A percentile compares a stretch with the other conserved stretches of the same genome.
These are phyloP conservation scores for Pisolithus microcarpus DNA, from an alignment of 768 basidiomycete genomes.

Conservation along the genomic window DNA sequence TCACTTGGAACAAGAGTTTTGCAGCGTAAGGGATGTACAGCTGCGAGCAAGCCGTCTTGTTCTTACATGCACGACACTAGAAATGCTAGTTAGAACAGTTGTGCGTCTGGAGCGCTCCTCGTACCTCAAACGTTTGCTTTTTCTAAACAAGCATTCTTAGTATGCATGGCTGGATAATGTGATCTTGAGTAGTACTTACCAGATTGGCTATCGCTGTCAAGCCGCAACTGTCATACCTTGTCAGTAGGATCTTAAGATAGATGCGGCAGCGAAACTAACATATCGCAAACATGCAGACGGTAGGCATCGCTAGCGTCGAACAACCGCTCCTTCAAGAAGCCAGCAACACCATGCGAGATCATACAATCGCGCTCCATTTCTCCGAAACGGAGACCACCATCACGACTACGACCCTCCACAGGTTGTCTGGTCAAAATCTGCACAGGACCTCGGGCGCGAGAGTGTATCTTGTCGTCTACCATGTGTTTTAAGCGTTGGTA, in stretches of 20 bases:
- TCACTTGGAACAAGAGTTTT: conserved; percentile 89
- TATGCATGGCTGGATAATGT: conserved; percentile 2
- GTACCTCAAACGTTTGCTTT: conserved; percentile 93
- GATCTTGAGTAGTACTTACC: conserved; percentile 37
- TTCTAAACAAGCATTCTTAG: conserved; percentile 42
- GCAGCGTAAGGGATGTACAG: conserved; percentile 94
- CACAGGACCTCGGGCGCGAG: conserved; percentile 92
- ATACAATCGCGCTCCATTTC: conserved; percentile 99
- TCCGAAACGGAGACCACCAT: conserved; percentile 98
- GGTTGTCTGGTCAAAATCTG: conserved; percentile 97
- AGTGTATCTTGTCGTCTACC: conserved; percentile 99
- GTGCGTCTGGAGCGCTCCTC: conserved; percentile 2
- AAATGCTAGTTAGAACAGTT: not conserved
- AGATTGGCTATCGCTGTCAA: conserved; percentile 96
- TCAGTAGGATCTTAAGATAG: not conserved
- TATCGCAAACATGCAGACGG: conserved; percentile 92
- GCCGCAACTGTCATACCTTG: conserved; percentile 58
- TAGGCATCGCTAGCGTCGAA: conserved; percentile 92
- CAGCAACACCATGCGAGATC: conserved; percentile 99
- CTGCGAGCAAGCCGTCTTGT: conserved; percentile 91
- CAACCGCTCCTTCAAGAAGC: conserved; percentile 94
- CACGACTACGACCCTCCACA: conserved; percentile 96
- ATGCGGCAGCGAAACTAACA: conserved; percentile 45
- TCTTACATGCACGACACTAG: conserved; percentile 90
- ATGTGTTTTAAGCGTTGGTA: conserved; percentile 99